Evolutionary conservation across 1,139 yeast genomes (phyloP).

Genomic region (Suhomyces panamericanus): DNA sequence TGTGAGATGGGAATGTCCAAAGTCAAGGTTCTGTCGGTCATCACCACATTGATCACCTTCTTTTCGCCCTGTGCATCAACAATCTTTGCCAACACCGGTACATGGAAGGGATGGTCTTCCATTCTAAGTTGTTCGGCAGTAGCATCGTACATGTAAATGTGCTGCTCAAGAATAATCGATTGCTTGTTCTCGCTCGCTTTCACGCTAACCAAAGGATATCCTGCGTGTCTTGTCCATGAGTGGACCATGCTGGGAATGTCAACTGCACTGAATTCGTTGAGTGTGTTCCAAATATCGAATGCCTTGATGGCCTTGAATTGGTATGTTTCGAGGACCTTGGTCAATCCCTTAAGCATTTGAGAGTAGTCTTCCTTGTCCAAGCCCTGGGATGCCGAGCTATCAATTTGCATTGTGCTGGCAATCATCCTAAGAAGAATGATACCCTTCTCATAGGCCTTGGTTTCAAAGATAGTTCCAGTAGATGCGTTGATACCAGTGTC

Average conservation of each 20-base stretch:
- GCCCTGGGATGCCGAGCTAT: slow-evolving; percentile 18
- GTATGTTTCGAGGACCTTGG: slow-evolving; percentile 41
- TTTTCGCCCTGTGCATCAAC: slow-evolving; percentile 27
- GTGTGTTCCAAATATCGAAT: slow-evolving; percentile 54
- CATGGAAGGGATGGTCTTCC: slow-evolving; percentile 49
- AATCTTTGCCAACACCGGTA: slow-evolving; percentile 54
- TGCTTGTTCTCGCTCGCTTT: slow-evolving; percentile 22
- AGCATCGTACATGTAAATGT: slow-evolving; percentile 41
- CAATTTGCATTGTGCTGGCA: slow-evolving; percentile 43
- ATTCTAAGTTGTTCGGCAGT: slow-evolving; percentile 27
- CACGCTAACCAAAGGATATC: slow-evolving; percentile 56
- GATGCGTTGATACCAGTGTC: slow-evolving; percentile 42
- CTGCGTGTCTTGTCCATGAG: slow-evolving; percentile 61
- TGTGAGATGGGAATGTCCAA: slow-evolving; percentile 31
- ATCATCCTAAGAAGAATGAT: slow-evolving; percentile 59
- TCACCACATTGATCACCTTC: slow-evolving; percentile 37
- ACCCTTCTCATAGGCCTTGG: slow-evolving; percentile 64
- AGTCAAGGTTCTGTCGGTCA: slow-evolving; percentile 49
- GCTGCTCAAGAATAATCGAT: slow-evolving; percentile 49
- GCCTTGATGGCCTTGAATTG: slow-evolving; percentile 49
- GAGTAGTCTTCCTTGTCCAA: slow-evolving; percentile 23
- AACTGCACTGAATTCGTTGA: slow-evolving; percentile 30
- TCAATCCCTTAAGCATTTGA: slow-evolving; percentile 36
- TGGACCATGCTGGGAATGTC: slow-evolving; percentile 47
- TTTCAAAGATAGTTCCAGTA: slow-evolving; percentile 46